Percentiles rank a stretch among this genome's conserved stretches.
phyloP scores from a whole-genome alignment of 225 moss, liverwort and hornwort genomes.

The Pseudoscleropodium purum region DNA sequence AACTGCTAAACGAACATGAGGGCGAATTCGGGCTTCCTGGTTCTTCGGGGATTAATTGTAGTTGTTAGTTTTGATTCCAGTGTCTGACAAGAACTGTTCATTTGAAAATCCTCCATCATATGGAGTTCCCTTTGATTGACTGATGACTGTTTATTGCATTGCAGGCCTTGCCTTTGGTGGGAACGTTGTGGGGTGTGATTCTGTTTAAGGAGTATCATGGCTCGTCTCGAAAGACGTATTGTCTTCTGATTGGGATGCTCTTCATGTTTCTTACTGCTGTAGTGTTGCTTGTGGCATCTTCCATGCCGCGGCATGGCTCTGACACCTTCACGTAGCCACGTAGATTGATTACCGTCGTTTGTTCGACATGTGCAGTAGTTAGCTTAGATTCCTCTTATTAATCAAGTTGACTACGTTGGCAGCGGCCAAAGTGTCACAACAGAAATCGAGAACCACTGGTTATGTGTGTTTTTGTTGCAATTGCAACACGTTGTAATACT shows the following conservation, averaged over 20 bases:
- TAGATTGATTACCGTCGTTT: neutral
- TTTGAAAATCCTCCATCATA: neutral
- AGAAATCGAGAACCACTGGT: neutral
- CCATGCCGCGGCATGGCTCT: slow-evolving; percentile 28
- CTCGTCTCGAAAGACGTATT: slow-evolving; percentile 56
- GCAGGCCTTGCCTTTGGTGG: slow-evolving; percentile 65
- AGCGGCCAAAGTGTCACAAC: neutral
- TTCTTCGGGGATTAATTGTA: neutral
- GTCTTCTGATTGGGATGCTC: slow-evolving; percentile 47
- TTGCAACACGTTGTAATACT: neutral
- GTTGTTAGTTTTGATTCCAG: neutral
- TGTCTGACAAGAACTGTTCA: neutral
- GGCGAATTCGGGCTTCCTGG: neutral
- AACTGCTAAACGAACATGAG: neutral
- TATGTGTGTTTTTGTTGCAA: neutral
- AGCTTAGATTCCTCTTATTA: neutral
- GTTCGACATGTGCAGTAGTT: neutral
- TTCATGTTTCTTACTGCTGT: slow-evolving; percentile 63
- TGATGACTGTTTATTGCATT: neutral
- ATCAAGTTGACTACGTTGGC: neutral
- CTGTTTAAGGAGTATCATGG: slow-evolving; percentile 66
- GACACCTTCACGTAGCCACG: slow-evolving; percentile 6
- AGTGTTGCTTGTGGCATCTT: slow-evolving; percentile 57
- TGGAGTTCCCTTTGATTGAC: neutral
- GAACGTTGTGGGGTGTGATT: slow-evolving; percentile 66